Conservation (phyloP, 2,329 filamentous ascomycete species). For the Calonectria leucothoes region DNA sequence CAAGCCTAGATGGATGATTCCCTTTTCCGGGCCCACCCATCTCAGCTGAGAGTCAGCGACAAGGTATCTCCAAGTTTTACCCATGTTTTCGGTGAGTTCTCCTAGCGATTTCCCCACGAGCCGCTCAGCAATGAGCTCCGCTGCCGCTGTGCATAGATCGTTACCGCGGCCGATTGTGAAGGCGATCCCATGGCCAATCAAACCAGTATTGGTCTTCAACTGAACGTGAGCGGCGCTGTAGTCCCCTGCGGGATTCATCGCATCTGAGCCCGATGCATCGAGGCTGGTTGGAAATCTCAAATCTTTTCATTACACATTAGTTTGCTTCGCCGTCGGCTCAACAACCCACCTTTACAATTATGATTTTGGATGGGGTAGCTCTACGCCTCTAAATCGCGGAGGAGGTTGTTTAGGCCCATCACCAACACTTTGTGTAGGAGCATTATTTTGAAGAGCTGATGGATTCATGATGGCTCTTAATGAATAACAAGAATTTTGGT, state of each 20-base stretch:
- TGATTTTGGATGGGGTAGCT: neutral
- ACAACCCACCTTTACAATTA: too few species aligned
- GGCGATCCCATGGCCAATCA: slow-evolving; percentile 83
- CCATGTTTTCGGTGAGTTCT: slow-evolving; percentile 83
- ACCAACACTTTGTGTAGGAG: neutral
- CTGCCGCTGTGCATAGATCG: slow-evolving; percentile 89
- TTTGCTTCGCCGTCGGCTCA: too few species aligned
- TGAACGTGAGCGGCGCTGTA: slow-evolving; percentile 95
- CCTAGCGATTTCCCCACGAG: slow-evolving; percentile 81
- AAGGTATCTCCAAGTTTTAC: slow-evolving; percentile 88
- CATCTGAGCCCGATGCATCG: slow-evolving; percentile 93
- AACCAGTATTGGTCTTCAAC: slow-evolving; percentile 79
- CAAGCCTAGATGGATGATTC: slow-evolving; percentile 90
- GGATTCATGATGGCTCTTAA: neutral
- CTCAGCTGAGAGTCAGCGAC: slow-evolving; percentile 90
- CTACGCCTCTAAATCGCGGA: neutral
- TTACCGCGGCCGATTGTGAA: slow-evolving; percentile 92
- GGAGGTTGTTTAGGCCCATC: neutral
- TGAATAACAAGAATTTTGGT: neutral
- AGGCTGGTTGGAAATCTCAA: slow-evolving; percentile 88
- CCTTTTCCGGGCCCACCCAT: slow-evolving; percentile 95
- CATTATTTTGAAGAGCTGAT: neutral
- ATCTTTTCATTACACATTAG: slow-evolving; percentile 54
- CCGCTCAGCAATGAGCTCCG: slow-evolving; percentile 81
- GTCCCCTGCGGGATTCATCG: slow-evolving; percentile 88